Evolutionary conservation across 2,329 filamentous ascomycete species (phyloP), one percentile per base, ranked within the genome.

Genomic region (Diaporthe aspalathi): DNA sequence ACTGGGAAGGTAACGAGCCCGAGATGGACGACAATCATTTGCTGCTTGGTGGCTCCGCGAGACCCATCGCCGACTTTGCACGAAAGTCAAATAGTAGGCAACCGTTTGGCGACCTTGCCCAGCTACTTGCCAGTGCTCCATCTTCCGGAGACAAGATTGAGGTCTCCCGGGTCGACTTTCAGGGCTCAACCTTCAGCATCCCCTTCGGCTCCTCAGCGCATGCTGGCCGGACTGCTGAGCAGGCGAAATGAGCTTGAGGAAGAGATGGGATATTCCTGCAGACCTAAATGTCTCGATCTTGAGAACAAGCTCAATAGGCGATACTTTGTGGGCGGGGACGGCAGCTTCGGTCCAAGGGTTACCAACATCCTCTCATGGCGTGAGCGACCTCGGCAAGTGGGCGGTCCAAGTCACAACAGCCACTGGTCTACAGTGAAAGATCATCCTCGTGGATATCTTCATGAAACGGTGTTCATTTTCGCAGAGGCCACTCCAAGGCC

Each of bases 11-110:
- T 8, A 32, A 65, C 1, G 60, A 50, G 20, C 29, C 1, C 29
- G 60, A 65, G 24, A 27, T 35, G 29, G 45, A 20, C 45, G 60
- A 65, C 29, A 29, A 65, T 12, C n/a, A 35, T 12, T 14, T 65
- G 17, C 45, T 65, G 11, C 22, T 62, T 22, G 29, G 60, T 45
- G 60, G n/a, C n/a, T 65, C 60, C n/a, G 60, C 60, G 14, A 50
- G 60, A 38, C 60, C 60, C n/a, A 38, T 65, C 14, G 29, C 60
- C 45, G 60, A 65, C 45, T 65, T 65, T 38, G 45, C 60, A 35
- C 29, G 17, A n/a, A 38, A 24, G 6, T 50, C 60, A 12, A 32
- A 9, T n/a, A 2, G 45, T 7, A 20, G 60, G 4, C 43, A 22
- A 27, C 60, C 60, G 1, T 65, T 38, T 38, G 60, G 60, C 2